These are phyloP conservation scores for Sisymbrium irio DNA, from an alignment of 345 rosid species.

Conservation along the genomic window DNA sequence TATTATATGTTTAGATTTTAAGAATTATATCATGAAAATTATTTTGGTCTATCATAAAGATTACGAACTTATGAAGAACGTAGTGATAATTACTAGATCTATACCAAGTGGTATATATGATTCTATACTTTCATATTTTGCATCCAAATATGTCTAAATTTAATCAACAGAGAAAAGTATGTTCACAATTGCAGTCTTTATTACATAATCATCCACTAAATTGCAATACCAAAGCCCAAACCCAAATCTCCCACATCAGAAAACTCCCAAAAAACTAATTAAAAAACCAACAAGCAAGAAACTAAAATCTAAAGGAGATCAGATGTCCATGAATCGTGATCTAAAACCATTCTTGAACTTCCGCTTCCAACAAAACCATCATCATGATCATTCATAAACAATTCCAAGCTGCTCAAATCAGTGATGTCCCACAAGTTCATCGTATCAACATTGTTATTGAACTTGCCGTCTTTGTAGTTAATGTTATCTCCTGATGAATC, in stretches of 20 bases:
- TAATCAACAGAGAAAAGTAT: background rate
- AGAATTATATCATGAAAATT: background rate
- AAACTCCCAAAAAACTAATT: background rate
- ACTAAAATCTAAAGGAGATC: conserved; percentile 22
- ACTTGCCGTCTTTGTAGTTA: conserved; percentile 10
- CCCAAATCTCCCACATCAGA: background rate
- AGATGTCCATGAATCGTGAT: conserved; percentile 35
- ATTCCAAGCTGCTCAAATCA: conserved; percentile 60
- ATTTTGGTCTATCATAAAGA: background rate
- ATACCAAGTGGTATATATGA: background rate
- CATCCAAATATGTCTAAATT: background rate
- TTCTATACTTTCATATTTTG: background rate
- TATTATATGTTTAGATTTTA: background rate
- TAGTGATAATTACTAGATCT: background rate
- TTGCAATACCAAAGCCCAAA: conserved; percentile 16
- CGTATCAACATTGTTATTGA: conserved; percentile 27
- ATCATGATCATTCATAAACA: conserved; percentile 37
- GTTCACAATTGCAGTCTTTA: conserved; percentile 23
- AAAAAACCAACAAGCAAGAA: background rate
- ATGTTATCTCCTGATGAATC: conserved; percentile 8
- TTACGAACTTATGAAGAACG: background rate
- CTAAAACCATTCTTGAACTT: conserved; percentile 31
- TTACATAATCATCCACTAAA: conserved; percentile 27
- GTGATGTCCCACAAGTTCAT: conserved; percentile 54
- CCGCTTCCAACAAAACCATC: conserved; percentile 31